These are phyloP conservation scores for Hanseniaspora hatyaiensis DNA, from an alignment of 805 yeast species.

Conservation along the genomic window DNA sequence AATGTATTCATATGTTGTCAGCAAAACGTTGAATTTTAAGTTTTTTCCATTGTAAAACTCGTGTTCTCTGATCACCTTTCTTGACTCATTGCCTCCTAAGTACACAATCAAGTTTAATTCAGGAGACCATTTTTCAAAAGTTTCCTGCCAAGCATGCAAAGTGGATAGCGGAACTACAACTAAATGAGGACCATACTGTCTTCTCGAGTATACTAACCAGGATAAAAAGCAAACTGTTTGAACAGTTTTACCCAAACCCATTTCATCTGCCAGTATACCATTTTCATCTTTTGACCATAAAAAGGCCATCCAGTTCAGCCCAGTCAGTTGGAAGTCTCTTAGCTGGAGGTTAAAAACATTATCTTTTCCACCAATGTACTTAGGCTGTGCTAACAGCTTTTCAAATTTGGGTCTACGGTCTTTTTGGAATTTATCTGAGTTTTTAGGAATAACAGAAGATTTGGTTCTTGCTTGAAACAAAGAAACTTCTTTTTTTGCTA, in stretches of 20 bases:
- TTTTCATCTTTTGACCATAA: constrained; percentile 95
- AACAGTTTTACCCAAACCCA: constrained; percentile 97
- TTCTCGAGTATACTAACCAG: constrained; percentile 88
- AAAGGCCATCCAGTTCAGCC: constrained; percentile 99
- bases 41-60: constrained; percentile 67
- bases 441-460: constrained; percentile 72
- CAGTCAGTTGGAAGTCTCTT: constrained; percentile 95
- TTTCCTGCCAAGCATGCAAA: constrained; percentile 98
- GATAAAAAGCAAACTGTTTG: constrained; percentile 90
- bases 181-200: constrained; percentile 94
- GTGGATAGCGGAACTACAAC: constrained; percentile 95
- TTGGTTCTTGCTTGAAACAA: constrained; percentile 69
- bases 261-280: constrained; percentile 95
- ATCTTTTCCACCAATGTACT: constrained; percentile 55
- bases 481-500: constrained; percentile 74
- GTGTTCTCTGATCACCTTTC: constrained; percentile 68
- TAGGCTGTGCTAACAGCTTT: constrained; percentile 75
- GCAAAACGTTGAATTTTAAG: constrained; percentile 78
- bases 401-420: constrained; percentile 76
- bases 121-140: constrained; percentile 95
- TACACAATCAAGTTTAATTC: constrained; percentile 87
- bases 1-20: constrained; percentile 94
- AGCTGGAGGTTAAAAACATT: constrained; percentile 48
- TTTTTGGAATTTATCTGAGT: constrained; percentile 32
- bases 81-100: constrained; percentile 80